Evolutionary conservation across 2,329 filamentous ascomycete genomes (phyloP).

Genomic region (Colletotrichum sp.): DNA sequence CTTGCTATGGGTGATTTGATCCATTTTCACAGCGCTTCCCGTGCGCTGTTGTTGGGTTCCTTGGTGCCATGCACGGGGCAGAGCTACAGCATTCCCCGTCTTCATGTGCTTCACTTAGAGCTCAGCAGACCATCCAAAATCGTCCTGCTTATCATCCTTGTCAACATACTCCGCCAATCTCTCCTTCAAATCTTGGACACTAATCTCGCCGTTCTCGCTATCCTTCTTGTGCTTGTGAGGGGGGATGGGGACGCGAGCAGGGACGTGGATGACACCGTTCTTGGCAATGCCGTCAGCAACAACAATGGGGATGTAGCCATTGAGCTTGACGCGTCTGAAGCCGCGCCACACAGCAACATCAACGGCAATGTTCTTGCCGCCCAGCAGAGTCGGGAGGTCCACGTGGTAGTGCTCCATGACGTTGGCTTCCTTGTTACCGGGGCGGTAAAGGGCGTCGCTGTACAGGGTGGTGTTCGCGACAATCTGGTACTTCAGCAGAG

Average conservation of each 20-base stretch:
- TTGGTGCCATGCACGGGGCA: neutral
- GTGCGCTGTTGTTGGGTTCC: rapidly evolving
- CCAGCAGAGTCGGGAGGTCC: conserved; percentile 76
- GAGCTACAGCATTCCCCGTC: neutral
- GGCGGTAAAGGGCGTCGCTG: conserved; percentile 78
- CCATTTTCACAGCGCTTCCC: neutral
- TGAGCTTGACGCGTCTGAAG: conserved; percentile 75
- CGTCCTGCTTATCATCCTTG: conserved; percentile 20
- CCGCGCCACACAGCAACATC: conserved; percentile 74
- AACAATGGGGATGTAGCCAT: conserved; percentile 71
- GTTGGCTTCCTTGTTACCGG: conserved; percentile 30
- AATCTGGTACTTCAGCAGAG: conserved; percentile 80
- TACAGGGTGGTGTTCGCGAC: conserved; percentile 79
- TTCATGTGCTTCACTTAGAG: neutral
- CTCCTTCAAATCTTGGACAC: conserved; percentile 65
- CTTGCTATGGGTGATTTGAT: neutral
- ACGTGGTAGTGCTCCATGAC: conserved; percentile 63
- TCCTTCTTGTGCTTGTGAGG: conserved; percentile 59
- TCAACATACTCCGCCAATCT: conserved; percentile 53
- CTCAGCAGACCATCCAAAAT: conserved; percentile 5
- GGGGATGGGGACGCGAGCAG: conserved; percentile 77
- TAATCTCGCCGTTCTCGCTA: conserved; percentile 51
- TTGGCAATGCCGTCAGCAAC: conserved; percentile 74
- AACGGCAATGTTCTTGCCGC: conserved; percentile 69
- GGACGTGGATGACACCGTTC: conserved; percentile 84